Base-by-base conservation (phyloP, 1,284 basidiomycete genomes). In the Phellopilus nigrolimitatus region DNA sequence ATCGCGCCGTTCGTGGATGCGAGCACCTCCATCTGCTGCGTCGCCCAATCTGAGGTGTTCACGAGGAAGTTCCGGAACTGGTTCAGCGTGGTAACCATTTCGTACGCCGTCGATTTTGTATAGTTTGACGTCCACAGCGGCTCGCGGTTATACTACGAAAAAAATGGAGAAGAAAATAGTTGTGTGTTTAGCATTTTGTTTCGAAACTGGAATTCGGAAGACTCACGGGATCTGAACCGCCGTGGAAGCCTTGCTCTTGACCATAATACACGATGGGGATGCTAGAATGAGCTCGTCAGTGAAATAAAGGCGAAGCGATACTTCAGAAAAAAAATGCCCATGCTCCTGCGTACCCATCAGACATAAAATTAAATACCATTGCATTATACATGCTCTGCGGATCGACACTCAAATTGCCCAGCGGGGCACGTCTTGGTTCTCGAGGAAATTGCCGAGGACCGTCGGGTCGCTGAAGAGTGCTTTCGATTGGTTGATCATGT, bases 181-280 rank as follows among this genome's bases (percentile, higher is more conserved):
- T 15, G 33, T 7, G 25, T 15, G 34, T 30, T 45, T 33, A 44
- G 21, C 5, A 46, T 5, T n/a, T n/a, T n/a, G 40, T 8, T 3
- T 7, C n/a, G 19, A 5, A 15, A 37, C 10, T 9, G n/a, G 10
- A 2, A 33, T 6, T 3, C 22, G 33, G 15, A 37, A 30, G 15
- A 57, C 73, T 62, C 62, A 82, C 82, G 30, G 84, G 86, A 61
- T 88, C 85, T 4, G 59, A 65, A 57, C 62, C 65, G 36, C 85
- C 86, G 45, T 66, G 66, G 61, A 84, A 78, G 44, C 74, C 69
- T 61, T 88, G 86, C 59, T 89, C 87, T 65, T 86, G 84, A 15
- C 89, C 88, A 59, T 88, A 88, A 64, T 90, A 91, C n/a, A 88
- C 73, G 49, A 89, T 79, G 0, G 88, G 88, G 55, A 90, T 81